Evolutionary conservation across 2,329 filamentous ascomycete species (phyloP).

Genomic region (Cladosporium sp.): DNA sequence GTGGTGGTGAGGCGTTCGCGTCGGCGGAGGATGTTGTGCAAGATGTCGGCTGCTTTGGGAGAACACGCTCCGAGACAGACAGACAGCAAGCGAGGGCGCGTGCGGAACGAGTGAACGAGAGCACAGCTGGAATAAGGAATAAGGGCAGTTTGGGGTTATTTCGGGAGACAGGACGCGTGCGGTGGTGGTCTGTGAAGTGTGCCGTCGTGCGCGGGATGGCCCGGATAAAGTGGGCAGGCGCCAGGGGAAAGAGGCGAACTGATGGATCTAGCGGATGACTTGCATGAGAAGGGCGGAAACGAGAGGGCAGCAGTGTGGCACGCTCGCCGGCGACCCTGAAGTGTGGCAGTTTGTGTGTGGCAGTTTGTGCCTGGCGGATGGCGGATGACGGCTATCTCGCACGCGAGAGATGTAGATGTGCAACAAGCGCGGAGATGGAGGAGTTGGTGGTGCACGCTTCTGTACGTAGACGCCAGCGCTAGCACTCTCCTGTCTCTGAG

Average conservation of each 20-base stretch:
- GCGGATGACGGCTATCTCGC: background rate
- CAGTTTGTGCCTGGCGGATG: conserved; percentile 4
- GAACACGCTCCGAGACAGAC: conserved; percentile 16
- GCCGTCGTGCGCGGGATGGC: background rate
- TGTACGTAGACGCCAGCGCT: conserved; percentile 4
- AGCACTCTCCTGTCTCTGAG: conserved; percentile 10
- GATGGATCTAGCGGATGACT: conserved; percentile 18
- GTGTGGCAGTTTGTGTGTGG: background rate
- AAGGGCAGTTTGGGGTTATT: conserved; percentile 11
- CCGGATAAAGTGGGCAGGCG: conserved; percentile 5
- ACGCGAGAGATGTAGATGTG: conserved; percentile 4
- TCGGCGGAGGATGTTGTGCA: conserved; percentile 17
- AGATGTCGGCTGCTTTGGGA: conserved; percentile 12
- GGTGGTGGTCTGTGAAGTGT: conserved; percentile 5
- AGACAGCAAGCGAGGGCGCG: conserved; percentile 5
- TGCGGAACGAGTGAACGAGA: conserved; percentile 11
- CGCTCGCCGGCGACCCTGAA: background rate
- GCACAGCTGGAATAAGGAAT: background rate
- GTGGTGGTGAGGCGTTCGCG: conserved; percentile 9
- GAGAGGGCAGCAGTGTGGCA: background rate
- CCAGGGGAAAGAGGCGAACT: conserved; percentile 1
- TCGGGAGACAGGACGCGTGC: conserved; percentile 1
- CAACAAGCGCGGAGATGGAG: conserved; percentile 1
- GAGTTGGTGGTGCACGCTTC: background rate
- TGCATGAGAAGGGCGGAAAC: conserved; percentile 17